Evolutionary conservation across 2,329 filamentous ascomycete genomes (phyloP), one percentile per base, ranked within the genome.

Genomic region (Westerdykella aurantiaca): DNA sequence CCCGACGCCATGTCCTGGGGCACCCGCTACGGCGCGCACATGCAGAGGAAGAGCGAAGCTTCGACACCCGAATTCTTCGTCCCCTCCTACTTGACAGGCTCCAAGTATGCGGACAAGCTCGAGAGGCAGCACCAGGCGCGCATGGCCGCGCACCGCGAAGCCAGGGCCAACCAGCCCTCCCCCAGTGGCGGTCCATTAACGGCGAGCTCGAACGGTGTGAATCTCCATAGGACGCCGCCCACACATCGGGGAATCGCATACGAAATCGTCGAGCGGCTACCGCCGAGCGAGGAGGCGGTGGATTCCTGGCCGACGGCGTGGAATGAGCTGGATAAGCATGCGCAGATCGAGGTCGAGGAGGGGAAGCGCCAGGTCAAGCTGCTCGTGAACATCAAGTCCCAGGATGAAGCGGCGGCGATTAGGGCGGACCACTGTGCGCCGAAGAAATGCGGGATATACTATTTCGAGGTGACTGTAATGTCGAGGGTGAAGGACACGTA

Each of bases 391-490:
- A 70, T 72, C 34, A 80, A 81, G 62, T 76, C 77, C 37, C 71
- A 75, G 46, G 81, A 85, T 59, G 93, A 97, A 64, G 87, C 88
- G 14, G 88, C 82, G 31, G 81, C 87, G 11, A 82, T 95, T 45
- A 82, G 93, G 44, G 81, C 90, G 22, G 86, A 98, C 65, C 76
- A 89, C 63, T 80, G 83, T 39, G 96, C 97, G 81, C 89, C 93
- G 4, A 77, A 82, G 31, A 85, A 95, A 60, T 93, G 87, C 53
- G 93, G 93, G 2, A 84, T 98, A 47, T 98, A 95, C 67, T 98
- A 98, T 66, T 98, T 82, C 61, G 93, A 98, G 58, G 74, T 82
- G 29, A 79, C 78, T 7, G 78, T 88, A 38, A 64, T 83, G 40
- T 79, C 80, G 6, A 81, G 82, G 57, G 79, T 79, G 41, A 82